Conservation (phyloP, 2,329 filamentous ascomycete genomes). For the Teratosphaeria viscida region DNA sequence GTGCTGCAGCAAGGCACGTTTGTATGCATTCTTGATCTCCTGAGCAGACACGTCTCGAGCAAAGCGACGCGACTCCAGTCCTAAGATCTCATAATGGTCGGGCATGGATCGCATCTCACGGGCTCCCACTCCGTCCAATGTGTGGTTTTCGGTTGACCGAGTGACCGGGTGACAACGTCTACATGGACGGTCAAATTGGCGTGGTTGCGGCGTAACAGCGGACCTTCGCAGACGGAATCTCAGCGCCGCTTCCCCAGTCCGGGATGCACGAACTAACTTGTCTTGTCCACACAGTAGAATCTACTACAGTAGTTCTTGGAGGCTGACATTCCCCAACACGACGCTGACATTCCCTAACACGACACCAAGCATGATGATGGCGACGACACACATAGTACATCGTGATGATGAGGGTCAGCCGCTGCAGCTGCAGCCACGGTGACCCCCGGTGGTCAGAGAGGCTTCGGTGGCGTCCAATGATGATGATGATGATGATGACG, state of each 20-base stretch:
- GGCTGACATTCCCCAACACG: not conserved
- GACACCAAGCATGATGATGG: too few relatives aligned
- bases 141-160: not conserved
- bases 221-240: not conserved
- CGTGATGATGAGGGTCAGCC: not conserved
- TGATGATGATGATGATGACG: not conserved
- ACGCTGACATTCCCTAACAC: not conserved
- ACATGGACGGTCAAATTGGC: too few relatives aligned
- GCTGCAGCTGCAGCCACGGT: not conserved
- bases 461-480: not conserved
- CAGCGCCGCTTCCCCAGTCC: not conserved
- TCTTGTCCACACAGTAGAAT: not conserved
- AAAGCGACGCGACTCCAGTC: constrained; percentile 11
- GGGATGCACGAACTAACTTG: not conserved
- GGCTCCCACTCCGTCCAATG: not conserved
- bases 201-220: not conserved
- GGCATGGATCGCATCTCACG: constrained; percentile 2
- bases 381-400: too few relatives aligned
- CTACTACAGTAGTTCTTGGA: not conserved
- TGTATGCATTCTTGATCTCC: constrained; percentile 46
- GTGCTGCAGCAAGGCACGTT: constrained; percentile 44
- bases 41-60: constrained; percentile 10
- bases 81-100: constrained; percentile 22
- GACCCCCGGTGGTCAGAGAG: not conserved
- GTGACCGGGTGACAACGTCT: not conserved